Evolutionary conservation across 352 stramenopile genomes (phyloP).

Genomic region (Phytophthora sp.): DNA sequence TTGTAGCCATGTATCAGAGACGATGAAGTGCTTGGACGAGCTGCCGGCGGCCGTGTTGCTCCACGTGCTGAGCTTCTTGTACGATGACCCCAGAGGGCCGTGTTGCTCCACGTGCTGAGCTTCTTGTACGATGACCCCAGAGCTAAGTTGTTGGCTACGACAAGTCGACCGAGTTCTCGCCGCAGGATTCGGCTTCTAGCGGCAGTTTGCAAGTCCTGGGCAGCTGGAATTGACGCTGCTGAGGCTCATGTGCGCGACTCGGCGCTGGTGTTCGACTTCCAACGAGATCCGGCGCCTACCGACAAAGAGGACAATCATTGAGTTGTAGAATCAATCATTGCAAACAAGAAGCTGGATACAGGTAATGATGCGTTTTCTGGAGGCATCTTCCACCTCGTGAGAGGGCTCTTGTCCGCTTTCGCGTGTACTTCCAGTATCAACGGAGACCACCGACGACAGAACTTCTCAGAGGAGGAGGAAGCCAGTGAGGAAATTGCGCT

Average conservation of each 20-base stretch:
- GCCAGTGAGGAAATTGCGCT: neutral
- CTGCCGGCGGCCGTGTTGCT: constrained; percentile 11
- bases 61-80: constrained; percentile 11
- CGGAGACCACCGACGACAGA: neutral
- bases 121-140: constrained; percentile 19
- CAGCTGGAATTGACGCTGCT: constrained; percentile 5
- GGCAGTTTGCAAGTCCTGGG: constrained; percentile 13
- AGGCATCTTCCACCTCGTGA: neutral
- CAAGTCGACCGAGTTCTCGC: neutral
- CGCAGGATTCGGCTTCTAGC: constrained; percentile 1
- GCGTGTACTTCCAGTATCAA: constrained; percentile 1
- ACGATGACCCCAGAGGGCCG: constrained; percentile 4
- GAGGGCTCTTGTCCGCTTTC: constrained; percentile 1
- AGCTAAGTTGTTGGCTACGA: constrained; percentile 2
- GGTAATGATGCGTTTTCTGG: neutral
- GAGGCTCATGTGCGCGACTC: constrained; percentile 10
- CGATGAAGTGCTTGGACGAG: constrained; percentile 2
- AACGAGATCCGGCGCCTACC: neutral
- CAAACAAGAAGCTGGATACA: neutral
- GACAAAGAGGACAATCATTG: neutral
- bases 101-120: constrained; percentile 10
- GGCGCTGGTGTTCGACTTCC: constrained; percentile 18
- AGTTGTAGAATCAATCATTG: too few species aligned
- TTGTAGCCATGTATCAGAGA: constrained; percentile 2
- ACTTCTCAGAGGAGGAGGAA: neutral